phyloP scores from a whole-genome alignment of 2,329 filamentous ascomycete genomes.

The Trichoderma endophyticum region DNA sequence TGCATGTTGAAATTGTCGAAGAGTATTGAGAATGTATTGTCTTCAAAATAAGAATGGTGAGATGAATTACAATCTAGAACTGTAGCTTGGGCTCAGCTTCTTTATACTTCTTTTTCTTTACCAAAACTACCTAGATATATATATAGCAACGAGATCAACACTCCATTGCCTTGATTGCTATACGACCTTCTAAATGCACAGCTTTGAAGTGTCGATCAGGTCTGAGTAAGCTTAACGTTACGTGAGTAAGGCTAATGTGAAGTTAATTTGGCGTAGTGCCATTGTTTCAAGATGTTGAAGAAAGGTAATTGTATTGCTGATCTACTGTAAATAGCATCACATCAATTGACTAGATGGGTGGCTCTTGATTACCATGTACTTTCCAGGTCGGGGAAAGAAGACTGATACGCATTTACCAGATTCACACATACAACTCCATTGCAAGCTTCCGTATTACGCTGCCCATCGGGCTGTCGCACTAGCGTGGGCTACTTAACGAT shows the following conservation, averaged over 20 bases:
- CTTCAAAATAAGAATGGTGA: not conserved
- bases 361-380: not conserved
- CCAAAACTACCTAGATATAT: not conserved
- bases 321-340: not conserved
- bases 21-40: not conserved
- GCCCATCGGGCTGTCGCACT: not conserved
- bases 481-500: not conserved
- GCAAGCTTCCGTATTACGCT: not conserved
- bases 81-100: not conserved
- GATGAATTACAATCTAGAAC: not conserved
- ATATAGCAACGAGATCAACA: not conserved
- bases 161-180: not conserved
- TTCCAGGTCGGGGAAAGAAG: not conserved
- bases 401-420: fast-evolving
- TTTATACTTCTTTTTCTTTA: not conserved
- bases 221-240: not conserved
- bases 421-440: not conserved
- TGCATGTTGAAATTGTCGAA: not conserved
- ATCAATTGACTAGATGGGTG: not conserved
- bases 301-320: not conserved
- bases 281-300: not conserved
- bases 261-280: not conserved
- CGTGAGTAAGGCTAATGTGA: not conserved
- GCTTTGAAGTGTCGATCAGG: not conserved
- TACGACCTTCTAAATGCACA: not conserved